phyloP scores from a whole-genome alignment of 2,329 filamentous ascomycete genomes.

The Venturia pyrina region DNA sequence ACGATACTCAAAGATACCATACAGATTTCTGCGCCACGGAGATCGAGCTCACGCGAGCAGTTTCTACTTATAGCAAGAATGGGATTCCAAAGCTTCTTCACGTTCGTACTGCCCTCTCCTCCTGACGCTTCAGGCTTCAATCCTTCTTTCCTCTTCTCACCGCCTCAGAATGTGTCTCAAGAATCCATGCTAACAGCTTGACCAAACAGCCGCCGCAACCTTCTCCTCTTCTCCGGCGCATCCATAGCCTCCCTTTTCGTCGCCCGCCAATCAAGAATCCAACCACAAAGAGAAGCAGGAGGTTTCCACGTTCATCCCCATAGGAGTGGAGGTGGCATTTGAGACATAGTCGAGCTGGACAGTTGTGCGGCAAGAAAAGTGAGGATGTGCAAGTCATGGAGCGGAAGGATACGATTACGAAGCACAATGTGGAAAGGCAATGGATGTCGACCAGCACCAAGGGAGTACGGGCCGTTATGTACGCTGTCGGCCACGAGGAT shows the following conservation, averaged over 20 bases:
- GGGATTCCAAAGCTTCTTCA: neutral
- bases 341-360: neutral
- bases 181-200: neutral
- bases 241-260: neutral
- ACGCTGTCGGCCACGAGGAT: too few relatives aligned
- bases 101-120: neutral
- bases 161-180: neutral
- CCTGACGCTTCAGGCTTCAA: neutral
- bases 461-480: too few relatives aligned
- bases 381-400: too few relatives aligned
- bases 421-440: too few relatives aligned
- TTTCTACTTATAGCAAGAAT: neutral
- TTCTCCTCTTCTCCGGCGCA: neutral
- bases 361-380: too few relatives aligned
- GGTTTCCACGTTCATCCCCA: neutral
- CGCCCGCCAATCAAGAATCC: neutral
- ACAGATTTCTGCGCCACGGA: neutral
- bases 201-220: neutral
- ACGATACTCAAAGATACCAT: neutral
- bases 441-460: too few relatives aligned
- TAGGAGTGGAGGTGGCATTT: neutral
- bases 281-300: neutral
- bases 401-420: too few relatives aligned
- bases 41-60: neutral
- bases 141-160: neutral